Base-by-base conservation (phyloP, 345 rosid genomes). In the Sisymbrium irio region DNA sequence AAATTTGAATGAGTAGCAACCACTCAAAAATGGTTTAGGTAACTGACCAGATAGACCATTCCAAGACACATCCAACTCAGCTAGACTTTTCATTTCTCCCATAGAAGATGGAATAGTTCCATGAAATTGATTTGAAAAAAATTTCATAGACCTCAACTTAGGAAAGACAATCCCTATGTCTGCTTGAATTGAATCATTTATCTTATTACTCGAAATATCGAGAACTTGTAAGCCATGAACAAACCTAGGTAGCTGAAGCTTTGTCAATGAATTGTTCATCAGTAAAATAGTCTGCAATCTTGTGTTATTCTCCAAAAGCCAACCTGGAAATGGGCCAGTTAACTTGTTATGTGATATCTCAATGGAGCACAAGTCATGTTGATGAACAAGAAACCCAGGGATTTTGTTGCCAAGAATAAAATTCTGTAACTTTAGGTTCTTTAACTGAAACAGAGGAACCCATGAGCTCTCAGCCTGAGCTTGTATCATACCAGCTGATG, bases 241-340 rank as follows among this genome's bases (percentile, higher is more conserved):
- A 53, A 44, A 12, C 22, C 4, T 10, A 0, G 69, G 63, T 62
- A 72, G 30, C 9, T 39, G 33, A 4, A 30, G 33, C 33, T 57
- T 3, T 5, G 58, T 37, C 25, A 73, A 63, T 0, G 36, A 63
- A 13, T 63, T 73, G 11, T 3, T 40, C 4, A 17, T 40, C 17
- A 73, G 8, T 5, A 62, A 7, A 3, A 73, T 0, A 0, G 1
- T 36, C 1, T 53, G 25, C 19, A 73, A 8, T 6, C 39, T 63
- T 53, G 70, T 50, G 44, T 73, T 73, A 39, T 63, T 62, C 22
- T 63, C 8, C n/a, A 72, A 7, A 44, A 72, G 53, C 77, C 77
- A 72, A 39, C 22, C 0, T 0, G 70, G 77, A 6, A 62, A 63
- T n/a, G 59, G 6, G 49, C 77, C 70, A 1, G n/a, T 27, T 20